Base-by-base conservation (phyloP, 2,329 filamentous ascomycete genomes). In the Huntiella bhutanensis region DNA sequence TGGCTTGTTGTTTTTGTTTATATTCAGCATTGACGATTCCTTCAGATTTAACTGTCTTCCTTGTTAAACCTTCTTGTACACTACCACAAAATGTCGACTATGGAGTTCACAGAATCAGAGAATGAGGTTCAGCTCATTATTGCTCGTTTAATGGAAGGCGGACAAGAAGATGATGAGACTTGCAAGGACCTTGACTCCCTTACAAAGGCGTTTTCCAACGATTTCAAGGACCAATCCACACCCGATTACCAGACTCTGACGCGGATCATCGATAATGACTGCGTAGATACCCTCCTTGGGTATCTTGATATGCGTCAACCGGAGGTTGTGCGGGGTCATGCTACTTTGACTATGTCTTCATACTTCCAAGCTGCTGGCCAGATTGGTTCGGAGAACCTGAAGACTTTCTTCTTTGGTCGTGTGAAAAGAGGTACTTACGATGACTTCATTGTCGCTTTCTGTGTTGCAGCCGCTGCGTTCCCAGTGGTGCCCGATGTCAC, bases 381-480 rank as follows among this genome's bases (percentile, higher is more conserved):
- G 10, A 70, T 73, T 5, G 84, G 85, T 3, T 70, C 77, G 52
- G 69, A 75, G 53, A 72, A 78, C 53, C 73, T 95, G 43, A 73
- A 74, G 4, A 71, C 72, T 4, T 88, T 91, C 59, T 82, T 95
- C 58, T 77, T 77, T 46, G 67, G 73, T 12, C 76, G 80, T 45
- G 69, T 93, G 12, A 64, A 72, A 53, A 77, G 80, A 52, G 78
- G 78, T 45, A 88, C 81, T 17, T 83, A 86, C 52, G 87, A 95
- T 55, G 84, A 93, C 60, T 75, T 92, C 53, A 84, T 94, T 46
- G 70, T 91, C 43, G 87, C 87, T 4, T 96, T 95, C 59, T 96
- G 87, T 45, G 86, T 87, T n/a, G 85, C 86, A 4, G 77, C 86
- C 2, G 76, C 79, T 16, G 75, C 92, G 6, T 98, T 98, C 58